Conservation (phyloP, 352 stramenopile genomes). For the Globisporangium rhizosaccharum region DNA sequence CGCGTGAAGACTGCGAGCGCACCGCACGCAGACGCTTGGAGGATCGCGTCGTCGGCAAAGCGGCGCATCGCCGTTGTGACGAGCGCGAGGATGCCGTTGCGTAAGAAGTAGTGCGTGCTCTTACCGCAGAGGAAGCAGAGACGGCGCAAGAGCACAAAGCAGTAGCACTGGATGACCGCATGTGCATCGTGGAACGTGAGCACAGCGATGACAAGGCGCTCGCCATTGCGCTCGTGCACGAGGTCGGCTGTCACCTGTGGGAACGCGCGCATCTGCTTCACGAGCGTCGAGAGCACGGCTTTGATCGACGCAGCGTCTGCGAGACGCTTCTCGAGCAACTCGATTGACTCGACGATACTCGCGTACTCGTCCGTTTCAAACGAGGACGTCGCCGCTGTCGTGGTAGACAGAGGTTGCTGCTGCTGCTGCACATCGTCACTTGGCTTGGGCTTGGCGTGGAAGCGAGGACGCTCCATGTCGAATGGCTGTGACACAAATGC, state of each 20-base stretch:
- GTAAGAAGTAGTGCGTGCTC: slow-evolving; percentile 52
- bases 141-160: slow-evolving; percentile 63
- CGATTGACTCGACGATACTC: slow-evolving; percentile 36
- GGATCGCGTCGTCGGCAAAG: slow-evolving; percentile 75
- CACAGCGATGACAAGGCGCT: slow-evolving; percentile 46
- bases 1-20: slow-evolving; percentile 72
- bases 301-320: slow-evolving; percentile 47
- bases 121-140: slow-evolving; percentile 69
- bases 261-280: slow-evolving; percentile 77
- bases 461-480: slow-evolving; percentile 13
- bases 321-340: slow-evolving; percentile 37
- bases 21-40: slow-evolving; percentile 71
- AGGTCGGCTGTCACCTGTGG: slow-evolving; percentile 60
- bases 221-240: slow-evolving; percentile 38
- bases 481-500: neutral
- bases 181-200: slow-evolving; percentile 54
- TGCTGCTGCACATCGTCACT: neutral
- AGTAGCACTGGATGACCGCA: slow-evolving; percentile 79
- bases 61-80: slow-evolving; percentile 51
- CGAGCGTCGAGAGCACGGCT: slow-evolving; percentile 53
- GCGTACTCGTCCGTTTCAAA: slow-evolving; percentile 32
- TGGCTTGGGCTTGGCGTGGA: slow-evolving; percentile 3
- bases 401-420: neutral
- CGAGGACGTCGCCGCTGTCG: neutral
- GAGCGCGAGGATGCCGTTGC: slow-evolving; percentile 42